Evolutionary conservation across 257 asterid species (phyloP), one percentile per base, ranked within the genome.

Genomic region (Plantago elongata): DNA sequence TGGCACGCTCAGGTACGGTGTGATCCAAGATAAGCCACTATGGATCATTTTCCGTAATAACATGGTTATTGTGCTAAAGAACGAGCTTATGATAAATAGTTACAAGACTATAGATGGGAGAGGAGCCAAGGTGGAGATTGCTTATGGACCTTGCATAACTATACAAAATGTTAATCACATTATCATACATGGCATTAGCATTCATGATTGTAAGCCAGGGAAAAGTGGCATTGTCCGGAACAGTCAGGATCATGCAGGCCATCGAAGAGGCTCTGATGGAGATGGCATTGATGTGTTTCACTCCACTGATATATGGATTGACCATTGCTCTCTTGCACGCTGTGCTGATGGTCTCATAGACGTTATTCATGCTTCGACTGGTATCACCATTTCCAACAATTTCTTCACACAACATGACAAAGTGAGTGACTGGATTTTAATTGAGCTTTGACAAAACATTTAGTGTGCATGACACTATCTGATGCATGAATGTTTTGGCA

Each of bases 91-190:
- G 72, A 63, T 87, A 0, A 84, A 77, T 42, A 91, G 98, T 64
- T 88, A 70, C 68, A 91, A 86, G 81, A 91, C 98, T 0, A 86
- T 91, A 7, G 98, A 91, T 59, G 98, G 98, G 63, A 77, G 98
- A 72, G 98, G 98, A 55, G 92, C 45, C 0, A 79, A 69, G 66
- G 96, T 88, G 70, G 96, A 91, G 27, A 86, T 91, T 38, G 95
- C 90, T 9, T 58, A 84, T 43, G 98, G 98, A 14, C 92, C 95
- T 9, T 91, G 98, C 78, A 77, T 88, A n/a, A 83, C 91, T 4
- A 64, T 88, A 8, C 82, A 77, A 45, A 22, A 65, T 34, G 89
- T 80, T 16, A 81, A 79, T 46, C 87, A 82, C 64, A 74, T 90
- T 0, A 85, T 85, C 29, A 78, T 88, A 59, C 98, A 90, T 71